phyloP scores from a whole-genome alignment of 441 rosid genomes.

The Flueggea neowawraea region DNA sequence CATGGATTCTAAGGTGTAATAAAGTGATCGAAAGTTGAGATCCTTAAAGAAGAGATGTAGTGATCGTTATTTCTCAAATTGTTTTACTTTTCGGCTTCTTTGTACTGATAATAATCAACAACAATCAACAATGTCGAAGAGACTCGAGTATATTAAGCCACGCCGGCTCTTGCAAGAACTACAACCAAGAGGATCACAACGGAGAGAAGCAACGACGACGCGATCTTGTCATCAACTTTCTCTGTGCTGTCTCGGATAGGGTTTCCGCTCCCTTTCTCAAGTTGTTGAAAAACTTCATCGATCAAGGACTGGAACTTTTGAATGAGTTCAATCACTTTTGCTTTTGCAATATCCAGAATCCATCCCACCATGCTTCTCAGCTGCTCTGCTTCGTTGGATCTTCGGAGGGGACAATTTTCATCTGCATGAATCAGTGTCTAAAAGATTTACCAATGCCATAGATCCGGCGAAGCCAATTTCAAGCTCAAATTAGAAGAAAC shows the following conservation, averaged over 20 bases:
- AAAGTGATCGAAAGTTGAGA: too few relatives aligned
- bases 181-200: constrained; percentile 67
- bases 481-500: background rate
- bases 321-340: constrained; percentile 38
- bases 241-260: constrained; percentile 1
- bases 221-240: constrained; percentile 43
- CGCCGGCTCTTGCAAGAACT: constrained; percentile 39
- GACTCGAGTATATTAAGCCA: too few relatives aligned
- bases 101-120: too few relatives aligned
- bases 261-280: constrained; percentile 13
- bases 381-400: constrained; percentile 22
- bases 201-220: constrained; percentile 56
- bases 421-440: constrained; percentile 8
- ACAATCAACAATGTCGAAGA: too few relatives aligned
- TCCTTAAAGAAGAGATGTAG: too few relatives aligned
- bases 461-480: background rate
- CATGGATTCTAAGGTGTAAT: too few relatives aligned
- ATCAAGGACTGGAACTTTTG: constrained; percentile 45
- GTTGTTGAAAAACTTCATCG: constrained; percentile 41
- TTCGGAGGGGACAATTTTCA: constrained; percentile 6
- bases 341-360: constrained; percentile 50
- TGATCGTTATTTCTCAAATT: too few relatives aligned
- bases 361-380: constrained; percentile 28
- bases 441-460: background rate
- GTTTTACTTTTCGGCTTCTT: too few relatives aligned